phyloP scores from a whole-genome alignment of 805 yeast genomes.

The Gaillardinia entomophila region DNA sequence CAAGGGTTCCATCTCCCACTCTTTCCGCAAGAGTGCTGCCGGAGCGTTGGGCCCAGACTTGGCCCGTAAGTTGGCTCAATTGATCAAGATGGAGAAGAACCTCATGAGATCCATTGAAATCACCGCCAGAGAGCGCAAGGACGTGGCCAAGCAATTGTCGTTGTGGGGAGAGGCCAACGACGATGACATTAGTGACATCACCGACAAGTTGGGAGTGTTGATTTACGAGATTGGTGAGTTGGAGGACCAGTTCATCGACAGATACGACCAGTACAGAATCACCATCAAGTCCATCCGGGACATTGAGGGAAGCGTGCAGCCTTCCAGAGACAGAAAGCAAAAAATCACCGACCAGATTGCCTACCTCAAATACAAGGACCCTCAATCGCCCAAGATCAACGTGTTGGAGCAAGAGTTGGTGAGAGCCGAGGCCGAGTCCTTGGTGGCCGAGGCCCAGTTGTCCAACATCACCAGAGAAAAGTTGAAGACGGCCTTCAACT shows the following conservation, averaged over 20 bases:
- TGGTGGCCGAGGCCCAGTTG: conserved; percentile 98
- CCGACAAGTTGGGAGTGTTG: conserved; percentile 94
- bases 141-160: conserved; percentile 95
- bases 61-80: conserved; percentile 83
- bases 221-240: conserved; percentile 95
- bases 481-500: conserved; percentile 93
- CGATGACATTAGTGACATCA: conserved; percentile 94
- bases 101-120: conserved; percentile 91
- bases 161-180: conserved; percentile 98
- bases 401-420: conserved; percentile 97
- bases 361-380: conserved; percentile 96
- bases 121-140: conserved; percentile 89
- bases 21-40: conserved; percentile 77
- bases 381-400: conserved; percentile 91
- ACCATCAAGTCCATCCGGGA: conserved; percentile 91
- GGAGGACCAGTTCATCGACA: conserved; percentile 97
- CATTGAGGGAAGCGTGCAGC: conserved; percentile 97
- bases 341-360: conserved; percentile 97
- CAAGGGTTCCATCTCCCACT: conserved; percentile 59
- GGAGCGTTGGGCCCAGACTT: conserved; percentile 94
- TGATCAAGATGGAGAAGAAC: conserved; percentile 94
- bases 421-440: conserved; percentile 97
- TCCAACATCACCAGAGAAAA: conserved; percentile 97
- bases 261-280: conserved; percentile 96
- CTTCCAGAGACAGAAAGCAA: conserved; percentile 96